Base-by-base conservation (phyloP, 1,139 yeast species). In the Pichia sp. region DNA sequence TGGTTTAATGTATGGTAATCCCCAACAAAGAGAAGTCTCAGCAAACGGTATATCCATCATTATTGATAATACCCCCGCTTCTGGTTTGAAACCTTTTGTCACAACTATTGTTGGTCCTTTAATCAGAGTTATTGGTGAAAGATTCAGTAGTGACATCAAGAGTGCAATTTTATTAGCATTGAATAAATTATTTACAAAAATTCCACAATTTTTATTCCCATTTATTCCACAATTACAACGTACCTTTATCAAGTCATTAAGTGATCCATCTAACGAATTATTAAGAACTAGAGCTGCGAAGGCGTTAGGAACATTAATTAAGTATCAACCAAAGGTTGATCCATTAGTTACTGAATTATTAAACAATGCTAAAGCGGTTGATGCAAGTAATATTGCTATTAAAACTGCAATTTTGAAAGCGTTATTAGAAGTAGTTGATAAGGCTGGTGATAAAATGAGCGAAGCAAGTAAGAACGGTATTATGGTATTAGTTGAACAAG, bases 161-260 rank as follows among this genome's bases (percentile, higher is more conserved):
- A 83, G 96, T 34, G 96, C 96, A 30, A 92, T 94, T 58, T 74
- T 94, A 63, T 75, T 76, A 57, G 95, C 97, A 1, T 76, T 94
- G 66, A 86, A 86, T 62, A 78, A 79, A 55, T 73, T 94, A 61
- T 79, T 94, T 62, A 69, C 71, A 38, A 87, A 88, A 72, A 86
- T 92, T 59, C 97, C 98, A 4, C 88, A 85, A 62, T 87, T 88
- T 65, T 75, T 94, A 67, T 80, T 94, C 63, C 98, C 99, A 10
- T 94, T 94, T 66, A 81, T 92, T 67, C 99, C 99, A 8, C 99
- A 94, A 71, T 74, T 94, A 58, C 98, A 94, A 70, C 79, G 99
- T 66, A 94, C 98, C 1, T 94, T 92, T 71, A 95, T 94, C 43
- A 86, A 95, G 65, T 86, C 96, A 1, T 74, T 94, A 55, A 77